Base-by-base conservation (phyloP, 2,329 filamentous ascomycete genomes). In the Colletotrichum acutatum region DNA sequence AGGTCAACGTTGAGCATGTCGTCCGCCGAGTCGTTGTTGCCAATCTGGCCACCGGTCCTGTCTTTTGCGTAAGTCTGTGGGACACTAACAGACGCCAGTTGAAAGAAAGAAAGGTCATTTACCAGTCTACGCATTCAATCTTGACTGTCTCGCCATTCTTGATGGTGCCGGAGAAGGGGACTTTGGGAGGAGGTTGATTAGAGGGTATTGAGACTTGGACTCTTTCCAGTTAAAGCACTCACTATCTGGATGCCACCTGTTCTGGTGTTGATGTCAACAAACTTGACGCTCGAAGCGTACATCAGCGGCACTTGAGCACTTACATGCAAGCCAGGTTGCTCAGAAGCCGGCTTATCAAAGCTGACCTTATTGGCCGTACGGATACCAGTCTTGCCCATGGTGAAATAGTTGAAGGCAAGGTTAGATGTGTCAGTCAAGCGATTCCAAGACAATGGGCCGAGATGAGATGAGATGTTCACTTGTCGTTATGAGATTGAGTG, bases 191-290 rank as follows among this genome's bases (percentile, higher is more conserved):
- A 30, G 68, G 54, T 52, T 66, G 54, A 62, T 63, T 72, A 64
- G 19, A 66, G 22, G 22, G 8, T 9, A 19, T 49, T 19, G 49
- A 24, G 59, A 19, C 42, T n/a, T 58, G n/a, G 6, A 12, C n/a
- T 37, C 11, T 2, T 26, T 19, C 7, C 12, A n/a, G 3, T 7
- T 19, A 19, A 19, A 42, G 16, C 37, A 60, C 87, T 65, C 87
- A 95, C 94, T 92, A 76, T 97, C 95, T 46, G 95, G 95, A 79
- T 98, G 95, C 95, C 95, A 98, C 81, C 95, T 89, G 79, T 98
- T 98, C 93, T 95, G 28, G 12, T 19, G 60, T 65, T 14, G 58
- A 19, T n/a, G 42, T 61, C 9, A 67, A 52, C 5, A n/a, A 42
- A n/a, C n/a, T 34, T 28, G 42, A 26, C 22, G 37, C n/a, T 12